Base-by-base conservation (phyloP, 2,329 filamentous ascomycete species). In the Microascus cirrosus region DNA sequence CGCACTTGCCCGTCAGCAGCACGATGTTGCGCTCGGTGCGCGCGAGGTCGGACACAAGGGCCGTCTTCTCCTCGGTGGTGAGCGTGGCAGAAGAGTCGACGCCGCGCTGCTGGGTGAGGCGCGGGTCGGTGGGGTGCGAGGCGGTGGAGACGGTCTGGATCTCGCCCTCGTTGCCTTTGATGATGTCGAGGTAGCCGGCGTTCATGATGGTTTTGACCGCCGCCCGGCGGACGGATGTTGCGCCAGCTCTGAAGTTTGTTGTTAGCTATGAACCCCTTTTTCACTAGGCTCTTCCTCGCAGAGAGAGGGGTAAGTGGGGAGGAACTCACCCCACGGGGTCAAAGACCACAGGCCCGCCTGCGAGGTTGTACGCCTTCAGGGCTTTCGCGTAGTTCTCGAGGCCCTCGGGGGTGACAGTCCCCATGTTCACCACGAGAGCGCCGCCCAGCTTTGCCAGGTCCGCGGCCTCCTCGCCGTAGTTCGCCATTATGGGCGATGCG, bases 161-260 rank as follows among this genome's bases (percentile, higher is more conserved):
- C 70, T 97, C 94, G 57, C 87, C 84, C 68, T 95, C 90, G 71
- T 97, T 97, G 54, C 93, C 93, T 69, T 97, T 97, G 71, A 97
- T 92, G 50, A 96, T 77, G 69, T 90, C 84, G 65, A 95, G 89
- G 69, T 89, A 89, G 45, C 90, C 91, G 2, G 77, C 79, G 0
- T 81, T 75, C 66, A 96, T 77, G 42, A 97, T 81, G 1, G 78
- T 78, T 59, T 83, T 82, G 32, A 93, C 83, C 0, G 90, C 88
- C 1, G 80, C 75, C 55, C 86, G 82, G 13, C 94, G 83, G 52
- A 93, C 77, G 7, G 79, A 67, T 0, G 91, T 96, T 0, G 93
- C 93, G 7, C 90, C 92, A 7, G 88, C 91, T 12, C 80, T 82
- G 61, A 50, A 48, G 18, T 25, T 10, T n/a, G 55, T 61, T 51